Evolutionary conservation across 768 basidiomycete species (phyloP).

Genomic region (Boletus reticuloceps): DNA sequence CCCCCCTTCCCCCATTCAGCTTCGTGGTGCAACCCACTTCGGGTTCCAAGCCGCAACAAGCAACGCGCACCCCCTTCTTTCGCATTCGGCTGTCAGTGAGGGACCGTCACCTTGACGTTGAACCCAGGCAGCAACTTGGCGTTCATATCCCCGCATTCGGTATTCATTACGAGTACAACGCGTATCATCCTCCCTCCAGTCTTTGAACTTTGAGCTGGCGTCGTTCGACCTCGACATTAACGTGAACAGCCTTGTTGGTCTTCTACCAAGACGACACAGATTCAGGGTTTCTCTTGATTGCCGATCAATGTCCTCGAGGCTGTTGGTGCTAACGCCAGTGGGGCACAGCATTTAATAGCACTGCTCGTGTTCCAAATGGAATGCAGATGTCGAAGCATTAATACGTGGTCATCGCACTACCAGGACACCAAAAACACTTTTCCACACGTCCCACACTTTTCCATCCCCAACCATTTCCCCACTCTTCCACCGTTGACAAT

Average conservation of each 20-base stretch:
- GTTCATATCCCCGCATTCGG: no score
- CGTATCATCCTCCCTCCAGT: no score
- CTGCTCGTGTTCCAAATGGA: neutral
- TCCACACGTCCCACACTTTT: neutral
- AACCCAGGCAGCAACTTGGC: no score
- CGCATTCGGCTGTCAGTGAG: no score
- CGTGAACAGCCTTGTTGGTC: neutral
- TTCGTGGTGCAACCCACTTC: no score
- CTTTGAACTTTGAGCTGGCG: no score
- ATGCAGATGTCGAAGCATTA: neutral
- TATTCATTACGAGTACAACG: no score
- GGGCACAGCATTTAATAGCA: neutral
- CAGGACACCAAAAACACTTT: neutral
- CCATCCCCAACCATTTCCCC: neutral
- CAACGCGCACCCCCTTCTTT: no score
- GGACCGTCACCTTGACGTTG: no score
- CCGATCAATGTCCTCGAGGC: constrained; percentile 4
- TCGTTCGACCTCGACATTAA: no score
- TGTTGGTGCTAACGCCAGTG: neutral
- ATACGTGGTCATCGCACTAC: neutral
- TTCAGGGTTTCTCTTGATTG: neutral
- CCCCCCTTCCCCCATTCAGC: no score
- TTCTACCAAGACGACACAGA: neutral
- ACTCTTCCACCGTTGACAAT: constrained; percentile 3
- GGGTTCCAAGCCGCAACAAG: no score